Conservation (phyloP, 257 asterid genomes). For the Scutellaria baicalensis region DNA sequence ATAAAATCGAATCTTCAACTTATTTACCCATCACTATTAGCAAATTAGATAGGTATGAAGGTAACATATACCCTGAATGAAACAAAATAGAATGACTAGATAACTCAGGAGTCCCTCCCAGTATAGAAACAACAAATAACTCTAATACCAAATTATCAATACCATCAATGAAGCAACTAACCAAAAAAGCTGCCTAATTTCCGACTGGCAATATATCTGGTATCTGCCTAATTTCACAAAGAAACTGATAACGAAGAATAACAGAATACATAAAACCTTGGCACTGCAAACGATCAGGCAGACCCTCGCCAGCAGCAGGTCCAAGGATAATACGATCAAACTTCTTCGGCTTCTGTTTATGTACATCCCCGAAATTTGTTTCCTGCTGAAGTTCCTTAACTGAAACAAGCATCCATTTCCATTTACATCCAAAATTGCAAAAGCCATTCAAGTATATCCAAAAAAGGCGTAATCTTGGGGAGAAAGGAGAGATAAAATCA, state of each 20-base stretch:
- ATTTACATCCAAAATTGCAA: background rate
- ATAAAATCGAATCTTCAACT: background rate
- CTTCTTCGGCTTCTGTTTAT: slow-evolving; percentile 40
- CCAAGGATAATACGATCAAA: slow-evolving; percentile 68
- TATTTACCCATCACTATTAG: background rate
- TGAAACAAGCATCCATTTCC: slow-evolving; percentile 22
- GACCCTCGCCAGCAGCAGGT: slow-evolving; percentile 82
- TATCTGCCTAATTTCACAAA: background rate
- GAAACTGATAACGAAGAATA: background rate
- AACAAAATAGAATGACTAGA: background rate
- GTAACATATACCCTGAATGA: background rate
- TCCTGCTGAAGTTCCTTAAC: slow-evolving; percentile 58
- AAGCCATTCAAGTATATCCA: background rate
- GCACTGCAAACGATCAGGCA: slow-evolving; percentile 79
- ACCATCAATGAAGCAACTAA: background rate
- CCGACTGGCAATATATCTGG: background rate
- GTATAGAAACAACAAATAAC: background rate
- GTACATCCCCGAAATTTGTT: slow-evolving; percentile 21
- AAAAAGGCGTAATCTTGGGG: background rate
- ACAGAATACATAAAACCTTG: slow-evolving; percentile 33
- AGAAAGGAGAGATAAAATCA: background rate
- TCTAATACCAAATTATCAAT: background rate
- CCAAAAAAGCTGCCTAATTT: background rate
- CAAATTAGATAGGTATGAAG: background rate
- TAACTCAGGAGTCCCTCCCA: background rate